phyloP scores from a whole-genome alignment of 352 stramenopile species.

The Pythium periplocum region DNA sequence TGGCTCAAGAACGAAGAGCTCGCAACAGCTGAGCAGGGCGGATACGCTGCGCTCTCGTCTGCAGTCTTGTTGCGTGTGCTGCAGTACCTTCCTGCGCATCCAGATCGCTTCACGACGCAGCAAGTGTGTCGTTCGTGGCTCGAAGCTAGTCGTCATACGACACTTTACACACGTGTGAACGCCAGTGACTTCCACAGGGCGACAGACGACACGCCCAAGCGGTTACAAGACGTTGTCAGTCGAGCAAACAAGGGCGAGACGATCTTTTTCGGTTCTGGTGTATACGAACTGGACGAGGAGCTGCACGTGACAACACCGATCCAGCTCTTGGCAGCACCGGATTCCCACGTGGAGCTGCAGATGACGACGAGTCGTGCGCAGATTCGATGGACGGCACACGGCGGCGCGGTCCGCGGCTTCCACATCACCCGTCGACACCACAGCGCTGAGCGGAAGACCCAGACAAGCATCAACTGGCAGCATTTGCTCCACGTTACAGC shows the following conservation, averaged over 20 bases:
- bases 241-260: conserved; percentile 33
- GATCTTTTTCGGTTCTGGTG: conserved; percentile 58
- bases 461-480: conserved; percentile 37
- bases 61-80: conserved; percentile 81
- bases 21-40: conserved; percentile 41
- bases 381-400: conserved; percentile 48
- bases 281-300: conserved; percentile 50
- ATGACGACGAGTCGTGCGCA: conserved; percentile 46
- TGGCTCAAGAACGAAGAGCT: conserved; percentile 87
- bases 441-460: background rate
- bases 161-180: conserved; percentile 44
- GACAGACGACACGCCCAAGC: conserved; percentile 6
- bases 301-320: conserved; percentile 45
- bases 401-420: conserved; percentile 61
- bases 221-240: conserved; percentile 23
- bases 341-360: conserved; percentile 64
- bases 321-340: conserved; percentile 39
- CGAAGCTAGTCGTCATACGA: conserved; percentile 29
- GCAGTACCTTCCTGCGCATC: conserved; percentile 70
- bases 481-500: conserved; percentile 45
- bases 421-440: conserved; percentile 40
- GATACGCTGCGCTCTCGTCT: conserved; percentile 77
- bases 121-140: conserved; percentile 59
- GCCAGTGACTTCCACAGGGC: conserved; percentile 35
- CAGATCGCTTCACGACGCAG: conserved; percentile 38